Evolutionary conservation across 176 grass and related monocot species (phyloP).

Genomic region (Urochloa ruziziensis): DNA sequence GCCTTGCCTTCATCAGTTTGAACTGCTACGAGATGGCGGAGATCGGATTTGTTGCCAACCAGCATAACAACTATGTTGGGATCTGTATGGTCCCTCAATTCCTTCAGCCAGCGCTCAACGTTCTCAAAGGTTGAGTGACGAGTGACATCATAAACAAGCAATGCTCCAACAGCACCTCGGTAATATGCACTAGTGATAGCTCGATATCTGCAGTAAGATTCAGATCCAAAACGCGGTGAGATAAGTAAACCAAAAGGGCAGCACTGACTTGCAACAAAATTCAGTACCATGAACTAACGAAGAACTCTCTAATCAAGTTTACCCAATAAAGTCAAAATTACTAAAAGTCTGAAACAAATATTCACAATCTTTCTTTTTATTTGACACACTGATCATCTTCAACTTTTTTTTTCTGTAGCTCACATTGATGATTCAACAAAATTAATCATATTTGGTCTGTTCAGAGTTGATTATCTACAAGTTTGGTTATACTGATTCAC

Average conservation of each 20-base stretch:
- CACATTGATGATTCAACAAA: background rate
- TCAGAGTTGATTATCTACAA: background rate
- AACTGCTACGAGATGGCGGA: constrained; percentile 76
- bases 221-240: background rate
- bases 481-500: background rate
- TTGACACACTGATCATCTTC: background rate
- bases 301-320: background rate
- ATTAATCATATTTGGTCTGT: background rate
- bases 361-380: background rate
- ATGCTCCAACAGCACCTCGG: constrained; percentile 76
- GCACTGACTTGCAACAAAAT: background rate
- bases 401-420: background rate
- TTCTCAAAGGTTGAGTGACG: constrained; percentile 79
- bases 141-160: constrained; percentile 87
- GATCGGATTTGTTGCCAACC: constrained; percentile 88
- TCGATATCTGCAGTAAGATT: constrained; percentile 61
- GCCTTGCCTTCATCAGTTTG: constrained; percentile 68
- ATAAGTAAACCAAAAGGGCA: background rate
- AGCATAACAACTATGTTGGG: constrained; percentile 94
- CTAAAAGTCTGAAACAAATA: background rate
- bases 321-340: background rate
- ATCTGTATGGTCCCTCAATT: constrained; percentile 83
- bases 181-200: constrained; percentile 96
- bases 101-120: constrained; percentile 79
- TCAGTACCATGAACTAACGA: background rate